These are phyloP conservation scores for Ocimum tenuiflorum DNA, from an alignment of 257 asterid genomes.

Conservation along the genomic window DNA sequence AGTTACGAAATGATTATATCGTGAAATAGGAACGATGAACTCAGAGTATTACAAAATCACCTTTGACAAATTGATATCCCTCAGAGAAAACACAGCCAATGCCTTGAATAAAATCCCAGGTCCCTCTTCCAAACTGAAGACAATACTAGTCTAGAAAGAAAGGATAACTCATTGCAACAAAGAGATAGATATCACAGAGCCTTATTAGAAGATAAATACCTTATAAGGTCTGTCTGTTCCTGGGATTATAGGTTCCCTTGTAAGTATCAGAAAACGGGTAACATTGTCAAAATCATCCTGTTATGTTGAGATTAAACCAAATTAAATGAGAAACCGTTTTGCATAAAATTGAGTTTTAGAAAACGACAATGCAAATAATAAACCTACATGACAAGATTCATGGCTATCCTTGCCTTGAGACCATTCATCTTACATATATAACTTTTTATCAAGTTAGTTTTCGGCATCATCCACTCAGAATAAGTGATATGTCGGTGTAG, in stretches of 20 bases:
- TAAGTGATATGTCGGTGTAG: background rate
- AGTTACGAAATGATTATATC: background rate
- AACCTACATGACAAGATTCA: background rate
- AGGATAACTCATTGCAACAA: background rate
- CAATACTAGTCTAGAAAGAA: conserved; percentile 71
- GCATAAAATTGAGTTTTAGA: background rate
- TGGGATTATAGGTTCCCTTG: conserved; percentile 58
- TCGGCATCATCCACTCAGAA: background rate
- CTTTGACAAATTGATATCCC: conserved; percentile 80
- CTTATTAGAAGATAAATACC: conserved; percentile 18
- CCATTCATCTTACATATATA: background rate
- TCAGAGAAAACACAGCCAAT: conserved; percentile 75
- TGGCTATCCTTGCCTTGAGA: background rate
- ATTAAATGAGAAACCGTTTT: background rate
- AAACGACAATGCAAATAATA: background rate
- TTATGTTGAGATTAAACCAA: conserved; percentile 17
- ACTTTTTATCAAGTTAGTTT: background rate
- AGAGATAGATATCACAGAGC: conserved; percentile 29
- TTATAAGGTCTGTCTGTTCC: conserved; percentile 32
- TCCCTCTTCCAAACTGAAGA: conserved; percentile 93
- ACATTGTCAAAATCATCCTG: conserved; percentile 77
- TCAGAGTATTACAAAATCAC: conserved; percentile 27
- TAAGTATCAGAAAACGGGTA: conserved; percentile 86
- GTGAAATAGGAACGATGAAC: background rate
- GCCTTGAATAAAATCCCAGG: conserved; percentile 97